A percentile compares a stretch with the other conserved stretches of the same genome.
These are phyloP conservation scores for Kwoniella mangroviensis DNA, from an alignment of 768 basidiomycete species.

Conservation along the genomic window DNA sequence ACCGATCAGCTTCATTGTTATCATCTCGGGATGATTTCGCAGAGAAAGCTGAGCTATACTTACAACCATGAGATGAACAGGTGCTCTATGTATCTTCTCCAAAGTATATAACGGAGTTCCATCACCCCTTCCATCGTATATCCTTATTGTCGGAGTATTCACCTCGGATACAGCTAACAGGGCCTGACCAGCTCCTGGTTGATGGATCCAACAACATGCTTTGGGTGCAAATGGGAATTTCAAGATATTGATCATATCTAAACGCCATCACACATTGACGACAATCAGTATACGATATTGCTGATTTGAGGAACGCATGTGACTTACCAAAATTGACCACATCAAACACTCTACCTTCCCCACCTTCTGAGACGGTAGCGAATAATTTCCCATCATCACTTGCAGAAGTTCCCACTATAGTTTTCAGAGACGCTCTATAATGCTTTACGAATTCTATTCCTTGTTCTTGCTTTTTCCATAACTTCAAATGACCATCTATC, in stretches of 20 bases:
- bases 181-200: constrained; percentile 80
- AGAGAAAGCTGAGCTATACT: constrained; percentile 51
- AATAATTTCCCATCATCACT: constrained; percentile 91
- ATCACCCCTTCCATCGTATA: constrained; percentile 91
- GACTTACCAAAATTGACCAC: constrained; percentile 92
- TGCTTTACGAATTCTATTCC: constrained; percentile 99
- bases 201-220: constrained; percentile 94
- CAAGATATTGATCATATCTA: constrained; percentile 99
- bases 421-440: constrained; percentile 85
- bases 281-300: neutral
- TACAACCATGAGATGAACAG: constrained; percentile 89
- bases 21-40: neutral
- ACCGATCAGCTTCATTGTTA: neutral
- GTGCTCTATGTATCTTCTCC: constrained; percentile 77
- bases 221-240: constrained; percentile 84
- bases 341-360: constrained; percentile 93
- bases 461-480: constrained; percentile 98
- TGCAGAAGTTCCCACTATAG: constrained; percentile 77
- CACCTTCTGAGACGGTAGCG: constrained; percentile 89
- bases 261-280: neutral
- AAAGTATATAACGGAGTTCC: constrained; percentile 76
- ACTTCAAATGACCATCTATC: constrained; percentile 88
- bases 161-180: constrained; percentile 90
- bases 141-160: constrained; percentile 71
- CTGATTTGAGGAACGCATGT: neutral